phyloP scores from a whole-genome alignment of 78 protist genomes.

The Dictyostelium citrinum region DNA sequence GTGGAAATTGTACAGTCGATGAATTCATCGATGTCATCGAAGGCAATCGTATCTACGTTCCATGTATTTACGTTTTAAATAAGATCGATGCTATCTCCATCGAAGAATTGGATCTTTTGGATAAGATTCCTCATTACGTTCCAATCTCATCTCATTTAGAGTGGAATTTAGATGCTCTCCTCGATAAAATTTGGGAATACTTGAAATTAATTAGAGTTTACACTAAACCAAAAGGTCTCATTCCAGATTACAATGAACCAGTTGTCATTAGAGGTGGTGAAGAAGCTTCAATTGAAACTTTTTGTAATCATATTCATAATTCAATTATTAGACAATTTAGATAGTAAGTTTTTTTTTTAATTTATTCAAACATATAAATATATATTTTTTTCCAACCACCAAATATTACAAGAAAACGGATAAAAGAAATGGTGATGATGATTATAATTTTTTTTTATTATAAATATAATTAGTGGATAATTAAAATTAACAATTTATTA shows the following conservation, averaged over 20 bases:
- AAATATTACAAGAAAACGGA: background rate
- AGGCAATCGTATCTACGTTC: slow-evolving; percentile 96
- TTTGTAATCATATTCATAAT: slow-evolving; percentile 95
- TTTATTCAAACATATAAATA: too few species aligned
- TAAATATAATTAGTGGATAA: background rate
- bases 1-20: slow-evolving; percentile 93
- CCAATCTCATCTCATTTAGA: slow-evolving; percentile 87
- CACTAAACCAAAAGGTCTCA: slow-evolving; percentile 99
- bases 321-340: slow-evolving; percentile 91
- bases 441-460: background rate
- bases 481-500: too few species aligned
- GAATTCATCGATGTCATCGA: slow-evolving; percentile 99
- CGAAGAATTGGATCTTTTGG: slow-evolving; percentile 92
- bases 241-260: slow-evolving; percentile 98
- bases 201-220: slow-evolving; percentile 95
- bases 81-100: slow-evolving; percentile 98
- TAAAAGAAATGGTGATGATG: too few species aligned
- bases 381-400: background rate
- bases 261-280: slow-evolving; percentile 91
- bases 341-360: slow-evolving; percentile 74
- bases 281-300: slow-evolving; percentile 84
- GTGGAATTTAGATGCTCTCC: slow-evolving; percentile 98
- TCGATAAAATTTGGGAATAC: slow-evolving; percentile 96
- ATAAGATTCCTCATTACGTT: slow-evolving; percentile 74
- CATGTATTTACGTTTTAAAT: slow-evolving; percentile 96